phyloP scores from a whole-genome alignment of 257 asterid species.

The Schizonepeta tenuifolia region DNA sequence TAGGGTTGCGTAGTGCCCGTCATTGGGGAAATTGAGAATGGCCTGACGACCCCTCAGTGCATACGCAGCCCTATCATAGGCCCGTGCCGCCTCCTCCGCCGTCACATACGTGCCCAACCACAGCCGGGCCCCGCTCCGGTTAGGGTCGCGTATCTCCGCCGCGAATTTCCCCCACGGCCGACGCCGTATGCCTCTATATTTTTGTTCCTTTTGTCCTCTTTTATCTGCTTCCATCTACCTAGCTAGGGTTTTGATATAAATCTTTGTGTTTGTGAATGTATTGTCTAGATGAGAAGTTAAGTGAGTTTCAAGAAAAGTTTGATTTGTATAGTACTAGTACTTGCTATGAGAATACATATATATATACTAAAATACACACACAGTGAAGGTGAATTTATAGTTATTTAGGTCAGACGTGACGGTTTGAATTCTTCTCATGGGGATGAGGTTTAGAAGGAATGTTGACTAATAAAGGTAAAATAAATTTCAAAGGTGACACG shows the following conservation, averaged over 20 bases:
- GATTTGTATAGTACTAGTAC: no score
- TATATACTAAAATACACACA: background rate
- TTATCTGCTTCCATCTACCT: constrained; percentile 23
- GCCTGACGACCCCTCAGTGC: constrained; percentile 78
- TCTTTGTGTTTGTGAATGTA: no score
- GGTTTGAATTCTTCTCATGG: constrained; percentile 40
- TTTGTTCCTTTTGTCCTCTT: constrained; percentile 35
- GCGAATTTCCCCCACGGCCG: constrained; percentile 87
- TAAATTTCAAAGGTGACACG: background rate
- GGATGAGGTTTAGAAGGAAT: background rate
- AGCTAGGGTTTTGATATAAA: no score
- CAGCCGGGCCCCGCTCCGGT: constrained; percentile 58
- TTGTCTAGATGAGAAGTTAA: no score
- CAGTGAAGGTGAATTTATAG: background rate
- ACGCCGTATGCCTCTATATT: constrained; percentile 66
- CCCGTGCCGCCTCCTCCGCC: constrained; percentile 78
- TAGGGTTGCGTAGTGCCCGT: constrained; percentile 34
- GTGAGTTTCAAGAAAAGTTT: no score
- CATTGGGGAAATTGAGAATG: constrained; percentile 73
- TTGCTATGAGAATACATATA: background rate
- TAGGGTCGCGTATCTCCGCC: constrained; percentile 82
- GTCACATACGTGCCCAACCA: constrained; percentile 83
- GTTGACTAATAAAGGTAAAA: background rate
- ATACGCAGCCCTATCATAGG: constrained; percentile 79
- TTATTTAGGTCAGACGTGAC: constrained; percentile 45